phyloP scores from a whole-genome alignment of 768 basidiomycete species.

The Psilocybe azurescens region DNA sequence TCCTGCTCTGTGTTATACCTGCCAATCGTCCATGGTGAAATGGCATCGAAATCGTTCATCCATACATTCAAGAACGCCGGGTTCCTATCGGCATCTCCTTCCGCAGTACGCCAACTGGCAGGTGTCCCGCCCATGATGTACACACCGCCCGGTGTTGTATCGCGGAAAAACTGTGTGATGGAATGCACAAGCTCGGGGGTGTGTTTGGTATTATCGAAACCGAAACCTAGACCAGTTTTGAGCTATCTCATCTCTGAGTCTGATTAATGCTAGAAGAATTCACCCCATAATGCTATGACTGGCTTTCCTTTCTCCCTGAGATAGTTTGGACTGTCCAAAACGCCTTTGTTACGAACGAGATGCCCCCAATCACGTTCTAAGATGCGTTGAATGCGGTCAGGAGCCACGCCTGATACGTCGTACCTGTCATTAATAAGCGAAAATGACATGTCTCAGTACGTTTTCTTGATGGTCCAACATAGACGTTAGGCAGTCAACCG shows the following conservation, averaged over 20 bases:
- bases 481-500: background rate
- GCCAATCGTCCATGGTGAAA: conserved; percentile 86
- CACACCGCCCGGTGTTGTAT: conserved; percentile 70
- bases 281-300: conserved; percentile 80
- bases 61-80: conserved; percentile 71
- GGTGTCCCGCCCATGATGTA: conserved; percentile 78
- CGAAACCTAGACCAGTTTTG: conserved; percentile 56
- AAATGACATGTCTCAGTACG: background rate
- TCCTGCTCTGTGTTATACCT: conserved; percentile 64
- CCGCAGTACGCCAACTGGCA: conserved; percentile 76
- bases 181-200: conserved; percentile 62
- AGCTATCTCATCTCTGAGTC: background rate
- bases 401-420: conserved; percentile 79
- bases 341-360: conserved; percentile 60
- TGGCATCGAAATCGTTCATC: conserved; percentile 79
- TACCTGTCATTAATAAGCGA: conserved; percentile 56
- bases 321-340: conserved; percentile 77
- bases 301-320: conserved; percentile 71
- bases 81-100: conserved; percentile 72
- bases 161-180: conserved; percentile 62
- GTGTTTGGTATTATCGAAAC: conserved; percentile 65
- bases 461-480: background rate
- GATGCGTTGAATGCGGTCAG: conserved; percentile 68
- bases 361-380: conserved; percentile 79
- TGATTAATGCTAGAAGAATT: conserved; percentile 4